Evolutionary conservation across 2,329 filamentous ascomycete species (phyloP), one percentile per base, ranked within the genome.

Genomic region (Penicillium sp.): DNA sequence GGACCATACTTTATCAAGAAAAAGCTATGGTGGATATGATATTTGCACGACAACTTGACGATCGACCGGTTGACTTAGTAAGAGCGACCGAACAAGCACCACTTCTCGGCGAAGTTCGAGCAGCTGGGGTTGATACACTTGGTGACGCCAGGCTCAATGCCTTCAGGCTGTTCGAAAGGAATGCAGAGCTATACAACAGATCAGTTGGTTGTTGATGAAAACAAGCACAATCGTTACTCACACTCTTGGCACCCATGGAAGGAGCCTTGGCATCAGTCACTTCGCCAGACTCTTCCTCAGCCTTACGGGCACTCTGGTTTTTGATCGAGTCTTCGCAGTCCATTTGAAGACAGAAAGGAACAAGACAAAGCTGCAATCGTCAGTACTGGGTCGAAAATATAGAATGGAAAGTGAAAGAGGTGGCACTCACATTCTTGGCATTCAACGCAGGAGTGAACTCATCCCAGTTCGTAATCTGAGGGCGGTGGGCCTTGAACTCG

Each of bases 271-370:
- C 77, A 79, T 94, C 82, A 76, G 91, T 70, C 72, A 81, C 70
- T 68, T 84, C 83, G 76, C 87, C 86, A 75, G 68, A 69, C 43
- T 76, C 72, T 47, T 74, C 69, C 61, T 76, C 72, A 2, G 69
- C 84, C 59, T 84, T 86, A 55, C 86, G 85, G 38, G 86, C 88
- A 54, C 88, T 95, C 66, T 90, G 78, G 48, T 94, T 89, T 81
- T 97, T 97, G 75, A 97, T 89, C 69, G 88, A 82, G 62, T 96
- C 91, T 73, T 96, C 91, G 65, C 91, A 97, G 67, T 87, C 83
- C 51, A 82, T 81, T 9, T 81, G 86, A 53, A 90, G 76, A 67
- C 94, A 98, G 76, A 89, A 87, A 45, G 91, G 76, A 38, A 94
- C 84, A 38, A 97, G 84, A 65, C 18, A 26, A 27, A 43, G 40